phyloP scores from a whole-genome alignment of 106 monocot species.

The Allium cepa region DNA sequence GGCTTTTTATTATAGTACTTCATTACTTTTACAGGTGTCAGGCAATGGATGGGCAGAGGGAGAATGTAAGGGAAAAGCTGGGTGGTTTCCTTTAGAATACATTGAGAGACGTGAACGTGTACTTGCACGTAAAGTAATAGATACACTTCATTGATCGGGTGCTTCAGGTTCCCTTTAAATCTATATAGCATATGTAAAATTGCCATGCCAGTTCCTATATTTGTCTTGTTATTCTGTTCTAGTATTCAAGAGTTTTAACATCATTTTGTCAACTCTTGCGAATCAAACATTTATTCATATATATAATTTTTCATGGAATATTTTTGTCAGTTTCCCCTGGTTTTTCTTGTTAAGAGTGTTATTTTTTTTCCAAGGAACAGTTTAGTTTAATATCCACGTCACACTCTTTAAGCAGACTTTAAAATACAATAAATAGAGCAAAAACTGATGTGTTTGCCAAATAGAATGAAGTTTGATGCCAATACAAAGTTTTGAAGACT shows the following conservation, averaged over 20 bases:
- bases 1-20: not conserved
- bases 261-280: not conserved
- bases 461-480: too few species aligned
- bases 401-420: too few species aligned
- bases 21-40: constrained; percentile 35
- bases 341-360: too few species aligned
- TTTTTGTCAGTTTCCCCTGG: too few species aligned
- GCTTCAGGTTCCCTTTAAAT: not conserved
- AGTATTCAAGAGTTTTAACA: not conserved
- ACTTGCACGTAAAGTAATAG: constrained; percentile 70
- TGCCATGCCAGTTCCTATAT: not conserved
- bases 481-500: too few species aligned
- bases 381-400: too few species aligned
- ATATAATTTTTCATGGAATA: too few species aligned
- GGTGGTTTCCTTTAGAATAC: constrained; percentile 84
- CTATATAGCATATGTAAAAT: not conserved
- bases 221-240: not conserved
- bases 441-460: too few species aligned
- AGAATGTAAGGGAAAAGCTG: constrained; percentile 88
- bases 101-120: constrained; percentile 83
- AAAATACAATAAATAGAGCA: too few species aligned
- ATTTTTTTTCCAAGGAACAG: too few species aligned
- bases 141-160: constrained; percentile 4
- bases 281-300: not conserved
- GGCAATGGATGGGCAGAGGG: constrained; percentile 97